Percentiles rank a stretch among this genome's conserved stretches.
phyloP scores from a whole-genome alignment of 2,329 filamentous ascomycete species.

The Bipolaris zeicola region DNA sequence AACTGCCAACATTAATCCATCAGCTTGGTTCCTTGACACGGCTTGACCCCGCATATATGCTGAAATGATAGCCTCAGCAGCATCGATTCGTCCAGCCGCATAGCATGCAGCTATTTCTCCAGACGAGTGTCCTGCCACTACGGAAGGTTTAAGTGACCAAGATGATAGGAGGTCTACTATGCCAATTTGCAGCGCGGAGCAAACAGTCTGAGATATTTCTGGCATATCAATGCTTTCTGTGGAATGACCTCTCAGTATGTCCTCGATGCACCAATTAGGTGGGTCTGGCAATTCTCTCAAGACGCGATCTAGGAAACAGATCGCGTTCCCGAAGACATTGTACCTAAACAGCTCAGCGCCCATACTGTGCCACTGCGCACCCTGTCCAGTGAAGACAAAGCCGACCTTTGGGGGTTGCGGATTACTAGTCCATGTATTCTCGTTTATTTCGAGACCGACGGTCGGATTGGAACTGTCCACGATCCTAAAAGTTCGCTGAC shows the following conservation, averaged over 20 bases:
- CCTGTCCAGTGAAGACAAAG: slow-evolving; percentile 38
- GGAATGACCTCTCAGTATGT: neutral
- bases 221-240: neutral
- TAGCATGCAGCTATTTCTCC: slow-evolving; percentile 37
- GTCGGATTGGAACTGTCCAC: neutral
- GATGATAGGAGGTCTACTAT: slow-evolving; percentile 26
- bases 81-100: slow-evolving; percentile 23
- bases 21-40: slow-evolving; percentile 7
- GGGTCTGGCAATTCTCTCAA: neutral
- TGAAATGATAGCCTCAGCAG: slow-evolving; percentile 23
- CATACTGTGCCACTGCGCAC: slow-evolving; percentile 35
- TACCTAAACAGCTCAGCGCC: slow-evolving; percentile 18
- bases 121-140: slow-evolving; percentile 29
- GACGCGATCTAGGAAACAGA: neutral
- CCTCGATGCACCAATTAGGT: neutral
- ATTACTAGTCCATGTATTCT: neutral
- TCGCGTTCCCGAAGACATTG: neutral
- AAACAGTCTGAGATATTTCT: slow-evolving; percentile 27
- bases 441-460: neutral
- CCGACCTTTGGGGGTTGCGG: slow-evolving; percentile 17
- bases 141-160: slow-evolving; percentile 13
- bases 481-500: neutral
- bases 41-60: slow-evolving; percentile 28
- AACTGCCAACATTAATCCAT: slow-evolving; percentile 34
- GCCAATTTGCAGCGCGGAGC: slow-evolving; percentile 32